Conservation (phyloP, 495 filamentous ascomycete species). For the Xylaria bambusicola region DNA sequence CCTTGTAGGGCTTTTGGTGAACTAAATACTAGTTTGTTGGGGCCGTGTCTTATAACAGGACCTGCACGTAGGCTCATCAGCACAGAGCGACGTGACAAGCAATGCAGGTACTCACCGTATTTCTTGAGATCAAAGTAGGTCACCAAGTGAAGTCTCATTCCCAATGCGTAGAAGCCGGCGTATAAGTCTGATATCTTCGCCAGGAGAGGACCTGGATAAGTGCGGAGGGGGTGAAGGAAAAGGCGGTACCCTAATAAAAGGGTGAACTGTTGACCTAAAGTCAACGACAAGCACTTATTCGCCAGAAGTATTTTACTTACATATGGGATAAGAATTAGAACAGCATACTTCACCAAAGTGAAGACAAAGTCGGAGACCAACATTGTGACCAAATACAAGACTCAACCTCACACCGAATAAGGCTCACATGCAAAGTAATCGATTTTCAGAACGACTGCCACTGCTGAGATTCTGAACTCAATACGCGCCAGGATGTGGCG, state of each 20-base stretch:
- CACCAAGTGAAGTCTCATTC: conserved; percentile 44
- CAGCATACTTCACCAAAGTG: not conserved
- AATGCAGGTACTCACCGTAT: conserved; percentile 39
- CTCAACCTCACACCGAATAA: too few relatives aligned
- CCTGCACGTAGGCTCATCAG: conserved; percentile 19
- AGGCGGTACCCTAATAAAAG: conserved; percentile 44
- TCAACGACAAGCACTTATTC: not conserved
- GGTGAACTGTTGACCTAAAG: conserved; percentile 42
- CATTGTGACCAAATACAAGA: too few relatives aligned
- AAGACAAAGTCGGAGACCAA: too few relatives aligned
- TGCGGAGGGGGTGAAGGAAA: conserved; percentile 48
- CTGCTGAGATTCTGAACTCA: too few relatives aligned
- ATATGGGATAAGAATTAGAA: not conserved
- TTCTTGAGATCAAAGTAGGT: conserved; percentile 39
- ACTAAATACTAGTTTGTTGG: conserved; percentile 53
- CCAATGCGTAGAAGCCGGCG: conserved; percentile 38
- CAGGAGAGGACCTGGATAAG: conserved; percentile 51
- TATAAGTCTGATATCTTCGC: conserved; percentile 43
- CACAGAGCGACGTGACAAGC: not conserved
- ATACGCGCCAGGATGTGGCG: too few relatives aligned
- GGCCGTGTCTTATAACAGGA: conserved; percentile 45
- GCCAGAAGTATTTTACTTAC: not conserved
- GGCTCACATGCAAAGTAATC: too few relatives aligned
- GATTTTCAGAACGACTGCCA: too few relatives aligned
- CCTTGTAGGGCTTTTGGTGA: conserved; percentile 42